Conservation (phyloP, 2,329 filamentous ascomycete species). For the Penicillium frequentans region DNA sequence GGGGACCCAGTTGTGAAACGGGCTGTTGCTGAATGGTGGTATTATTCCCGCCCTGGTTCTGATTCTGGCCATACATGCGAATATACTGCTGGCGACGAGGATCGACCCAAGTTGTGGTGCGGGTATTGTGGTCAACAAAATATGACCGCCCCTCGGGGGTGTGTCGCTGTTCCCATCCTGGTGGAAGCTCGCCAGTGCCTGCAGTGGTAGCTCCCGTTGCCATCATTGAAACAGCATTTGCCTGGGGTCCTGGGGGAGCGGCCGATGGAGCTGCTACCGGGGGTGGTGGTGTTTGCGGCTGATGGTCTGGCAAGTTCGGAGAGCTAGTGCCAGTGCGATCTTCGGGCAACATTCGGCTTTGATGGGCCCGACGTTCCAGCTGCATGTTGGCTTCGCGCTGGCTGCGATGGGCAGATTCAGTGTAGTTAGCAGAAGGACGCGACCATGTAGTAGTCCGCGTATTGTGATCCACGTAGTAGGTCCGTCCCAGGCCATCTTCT, state of each 20-base stretch:
- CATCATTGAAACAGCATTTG: slow-evolving; percentile 77
- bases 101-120: slow-evolving; percentile 98
- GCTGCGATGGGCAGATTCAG: slow-evolving; percentile 71
- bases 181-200: slow-evolving; percentile 89
- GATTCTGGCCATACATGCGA: slow-evolving; percentile 82
- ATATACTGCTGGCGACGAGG: slow-evolving; percentile 97
- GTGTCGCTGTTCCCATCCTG: slow-evolving; percentile 94
- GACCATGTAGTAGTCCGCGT: slow-evolving; percentile 97
- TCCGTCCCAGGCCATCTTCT: slow-evolving; percentile 90
- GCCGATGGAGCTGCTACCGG: slow-evolving; percentile 35
- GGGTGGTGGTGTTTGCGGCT: slow-evolving; percentile 46
- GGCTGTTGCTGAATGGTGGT: slow-evolving; percentile 87
- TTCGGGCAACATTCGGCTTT: slow-evolving; percentile 92
- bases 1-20: slow-evolving; percentile 89
- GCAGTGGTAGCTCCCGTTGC: slow-evolving; percentile 92
- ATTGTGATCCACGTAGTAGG: slow-evolving; percentile 98
- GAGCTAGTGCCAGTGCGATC: slow-evolving; percentile 93
- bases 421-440: slow-evolving; percentile 76
- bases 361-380: slow-evolving; percentile 87
- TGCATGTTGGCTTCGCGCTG: slow-evolving; percentile 89
- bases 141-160: slow-evolving; percentile 94
- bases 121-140: slow-evolving; percentile 97
- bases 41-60: slow-evolving; percentile 64
- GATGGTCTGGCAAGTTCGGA: slow-evolving; percentile 65
- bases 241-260: slow-evolving; percentile 41